Evolutionary conservation across 148 eudicot species (phyloP).

Genomic region (Euryodendron excelsum): DNA sequence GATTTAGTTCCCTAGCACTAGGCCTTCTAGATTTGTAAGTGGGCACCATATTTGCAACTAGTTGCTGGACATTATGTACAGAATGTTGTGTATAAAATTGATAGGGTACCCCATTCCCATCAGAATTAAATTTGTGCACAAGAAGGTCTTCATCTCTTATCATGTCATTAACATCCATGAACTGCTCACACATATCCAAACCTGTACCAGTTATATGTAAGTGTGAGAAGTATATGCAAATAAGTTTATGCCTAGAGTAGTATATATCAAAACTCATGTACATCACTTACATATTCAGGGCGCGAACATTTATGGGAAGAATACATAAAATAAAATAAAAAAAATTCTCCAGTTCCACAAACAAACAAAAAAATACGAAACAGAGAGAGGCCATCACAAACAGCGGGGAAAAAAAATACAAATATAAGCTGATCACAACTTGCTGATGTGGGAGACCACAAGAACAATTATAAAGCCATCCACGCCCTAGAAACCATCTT

Average conservation of each 20-base stretch:
- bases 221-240: not conserved
- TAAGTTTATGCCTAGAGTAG: not conserved
- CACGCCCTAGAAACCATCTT: not conserved
- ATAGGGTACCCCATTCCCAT: constrained; percentile 39
- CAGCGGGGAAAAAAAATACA: not conserved
- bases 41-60: constrained; percentile 44
- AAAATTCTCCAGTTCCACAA: not conserved
- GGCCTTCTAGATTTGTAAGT: constrained; percentile 70
- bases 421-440: not conserved
- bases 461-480: not conserved
- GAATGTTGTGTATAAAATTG: constrained; percentile 39
- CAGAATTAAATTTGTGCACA: constrained; percentile 34
- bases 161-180: constrained; percentile 98
- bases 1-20: constrained; percentile 92
- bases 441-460: not conserved
- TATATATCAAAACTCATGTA: no score
- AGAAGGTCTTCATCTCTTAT: constrained; percentile 90
- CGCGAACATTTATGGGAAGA: not conserved
- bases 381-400: not conserved
- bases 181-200: constrained; percentile 93
- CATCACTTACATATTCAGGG: not conserved
- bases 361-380: not conserved
- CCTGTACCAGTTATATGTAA: constrained; percentile 28
- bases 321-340: no score
- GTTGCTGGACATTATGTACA: constrained; percentile 34